phyloP scores from a whole-genome alignment of 2,329 filamentous ascomycete genomes.

The Epichloe elymi region DNA sequence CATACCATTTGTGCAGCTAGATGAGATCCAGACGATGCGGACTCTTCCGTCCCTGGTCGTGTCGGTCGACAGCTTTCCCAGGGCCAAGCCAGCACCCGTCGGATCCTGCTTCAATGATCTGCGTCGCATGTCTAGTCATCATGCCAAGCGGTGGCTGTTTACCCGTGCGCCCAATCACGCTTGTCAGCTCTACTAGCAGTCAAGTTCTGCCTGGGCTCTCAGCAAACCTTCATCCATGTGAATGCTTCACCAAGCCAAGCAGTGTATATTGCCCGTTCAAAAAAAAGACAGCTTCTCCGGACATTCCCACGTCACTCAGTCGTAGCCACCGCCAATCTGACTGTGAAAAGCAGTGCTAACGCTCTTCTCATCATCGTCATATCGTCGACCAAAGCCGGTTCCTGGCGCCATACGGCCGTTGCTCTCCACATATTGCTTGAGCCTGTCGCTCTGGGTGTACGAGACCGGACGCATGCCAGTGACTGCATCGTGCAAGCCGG shows the following conservation, averaged over 20 bases:
- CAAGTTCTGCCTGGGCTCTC: neutral
- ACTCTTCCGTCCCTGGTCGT: neutral
- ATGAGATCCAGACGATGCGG: neutral
- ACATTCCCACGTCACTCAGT: conserved; percentile 25
- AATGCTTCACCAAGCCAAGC: neutral
- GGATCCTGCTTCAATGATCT: neutral
- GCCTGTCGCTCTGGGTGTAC: conserved; percentile 56
- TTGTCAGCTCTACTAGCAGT: neutral
- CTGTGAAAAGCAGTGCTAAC: conserved; percentile 94
- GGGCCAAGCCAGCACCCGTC: neutral
- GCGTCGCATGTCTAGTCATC: conserved; percentile 1
- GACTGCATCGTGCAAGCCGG: conserved; percentile 63
- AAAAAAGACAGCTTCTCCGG: conserved; percentile 1
- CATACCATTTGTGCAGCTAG: neutral
- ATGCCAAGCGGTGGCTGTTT: neutral
- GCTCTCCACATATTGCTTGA: conserved; percentile 89
- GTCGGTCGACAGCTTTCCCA: neutral
- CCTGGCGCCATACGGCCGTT: conserved; percentile 54
- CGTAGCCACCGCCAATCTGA: conserved; percentile 61
- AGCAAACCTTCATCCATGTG: neutral
- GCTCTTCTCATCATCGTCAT: conserved; percentile 91
- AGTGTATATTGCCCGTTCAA: neutral
- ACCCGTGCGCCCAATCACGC: neutral
- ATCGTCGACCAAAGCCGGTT: conserved; percentile 56
- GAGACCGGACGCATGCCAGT: conserved; percentile 49